Conservation (phyloP, 495 filamentous ascomycete genomes). For the Lepraria neglecta region DNA sequence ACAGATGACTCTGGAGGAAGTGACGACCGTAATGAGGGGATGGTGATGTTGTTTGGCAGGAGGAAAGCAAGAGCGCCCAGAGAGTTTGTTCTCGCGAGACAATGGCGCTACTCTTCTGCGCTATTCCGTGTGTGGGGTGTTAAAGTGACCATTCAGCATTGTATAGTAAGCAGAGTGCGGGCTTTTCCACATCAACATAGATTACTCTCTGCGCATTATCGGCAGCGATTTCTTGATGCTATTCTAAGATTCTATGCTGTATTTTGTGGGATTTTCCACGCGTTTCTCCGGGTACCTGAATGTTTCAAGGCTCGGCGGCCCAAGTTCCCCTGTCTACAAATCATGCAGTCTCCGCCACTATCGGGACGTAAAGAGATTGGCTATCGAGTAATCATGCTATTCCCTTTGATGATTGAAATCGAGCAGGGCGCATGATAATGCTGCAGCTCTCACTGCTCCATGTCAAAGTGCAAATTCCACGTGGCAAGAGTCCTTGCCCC, state of each 20-base stretch:
- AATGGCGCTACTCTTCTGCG: slow-evolving; percentile 6
- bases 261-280: not conserved
- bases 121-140: slow-evolving; percentile 9
- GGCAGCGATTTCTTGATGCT: not conserved
- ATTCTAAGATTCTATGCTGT: not conserved
- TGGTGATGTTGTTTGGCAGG: not conserved
- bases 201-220: not conserved
- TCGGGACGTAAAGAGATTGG: not conserved
- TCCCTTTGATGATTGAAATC: not conserved
- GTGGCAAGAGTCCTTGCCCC: not conserved
- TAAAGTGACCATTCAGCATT: slow-evolving; percentile 6
- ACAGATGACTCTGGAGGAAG: not conserved
- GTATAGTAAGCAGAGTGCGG: slow-evolving; percentile 6
- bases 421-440: not conserved
- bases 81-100: slow-evolving; percentile 5
- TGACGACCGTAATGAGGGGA: not conserved
- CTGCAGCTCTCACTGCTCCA: not conserved
- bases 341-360: not conserved
- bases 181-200: not conserved
- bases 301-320: slow-evolving; percentile 10
- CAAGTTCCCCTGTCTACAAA: slow-evolving; percentile 3
- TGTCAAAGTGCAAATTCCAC: not conserved
- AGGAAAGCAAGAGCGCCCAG: not conserved
- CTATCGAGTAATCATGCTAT: not conserved
- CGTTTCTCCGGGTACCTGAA: not conserved